Conservation (phyloP, 208 protist genomes). For the Entamoeba dispar region DNA sequence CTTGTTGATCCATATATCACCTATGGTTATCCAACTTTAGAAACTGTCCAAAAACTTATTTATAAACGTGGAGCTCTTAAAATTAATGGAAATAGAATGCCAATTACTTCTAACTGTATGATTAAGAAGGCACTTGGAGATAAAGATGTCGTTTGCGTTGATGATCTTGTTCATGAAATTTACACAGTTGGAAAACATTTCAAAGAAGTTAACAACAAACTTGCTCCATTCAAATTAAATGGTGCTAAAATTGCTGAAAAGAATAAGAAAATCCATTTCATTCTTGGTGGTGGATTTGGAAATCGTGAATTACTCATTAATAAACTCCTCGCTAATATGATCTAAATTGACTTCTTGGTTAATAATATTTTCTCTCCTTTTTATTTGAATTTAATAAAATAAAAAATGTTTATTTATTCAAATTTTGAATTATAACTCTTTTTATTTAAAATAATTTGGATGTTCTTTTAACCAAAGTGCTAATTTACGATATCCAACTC, state of each 20-base stretch:
- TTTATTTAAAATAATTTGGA: neutral
- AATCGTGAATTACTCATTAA: slow-evolving; percentile 97
- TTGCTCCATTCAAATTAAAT: slow-evolving; percentile 83
- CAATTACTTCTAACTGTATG: slow-evolving; percentile 73
- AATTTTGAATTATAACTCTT: neutral
- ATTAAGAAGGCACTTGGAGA: slow-evolving; percentile 75
- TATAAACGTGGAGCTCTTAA: slow-evolving; percentile 95
- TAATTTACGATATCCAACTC: neutral
- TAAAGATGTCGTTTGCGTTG: slow-evolving; percentile 76
- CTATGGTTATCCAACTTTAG: slow-evolving; percentile 88
- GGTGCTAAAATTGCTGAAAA: slow-evolving; percentile 68
- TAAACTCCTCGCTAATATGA: slow-evolving; percentile 77
- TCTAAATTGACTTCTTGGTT: slow-evolving; percentile 85
- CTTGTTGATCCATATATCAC: slow-evolving; percentile 91
- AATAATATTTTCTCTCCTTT: neutral
- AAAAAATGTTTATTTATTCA: too few species aligned
- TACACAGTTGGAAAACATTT: slow-evolving; percentile 89
- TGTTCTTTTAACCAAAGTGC: neutral
- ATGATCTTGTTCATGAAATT: slow-evolving; percentile 98
- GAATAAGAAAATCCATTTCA: slow-evolving; percentile 81
- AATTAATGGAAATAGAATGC: slow-evolving; percentile 80
- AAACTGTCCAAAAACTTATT: slow-evolving; percentile 78
- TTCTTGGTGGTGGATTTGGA: slow-evolving; percentile 91
- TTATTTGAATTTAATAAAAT: too few species aligned
- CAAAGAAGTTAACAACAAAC: slow-evolving; percentile 75